Evolutionary conservation across 345 rosid genomes (phyloP).

Genomic region (Murraya paniculata): DNA sequence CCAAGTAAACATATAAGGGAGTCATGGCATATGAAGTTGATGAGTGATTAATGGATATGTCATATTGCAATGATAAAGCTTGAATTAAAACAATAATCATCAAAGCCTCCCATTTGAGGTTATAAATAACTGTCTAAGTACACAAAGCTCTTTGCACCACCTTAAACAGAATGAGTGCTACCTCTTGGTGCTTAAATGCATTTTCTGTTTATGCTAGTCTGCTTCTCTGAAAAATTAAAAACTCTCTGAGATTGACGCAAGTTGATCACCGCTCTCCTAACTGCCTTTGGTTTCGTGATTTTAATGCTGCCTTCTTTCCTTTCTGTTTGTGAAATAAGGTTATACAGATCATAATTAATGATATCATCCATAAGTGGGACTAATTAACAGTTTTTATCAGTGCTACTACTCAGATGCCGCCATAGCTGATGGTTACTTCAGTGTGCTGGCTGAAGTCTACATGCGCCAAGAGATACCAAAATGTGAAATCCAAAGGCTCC

Average conservation of each 20-base stretch:
- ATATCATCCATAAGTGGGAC: background rate
- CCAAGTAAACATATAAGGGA: background rate
- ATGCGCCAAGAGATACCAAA: conserved; percentile 98
- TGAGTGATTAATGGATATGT: conserved; percentile 5
- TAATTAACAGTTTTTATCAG: conserved; percentile 42
- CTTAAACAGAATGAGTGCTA: background rate
- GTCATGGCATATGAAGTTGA: conserved; percentile 4
- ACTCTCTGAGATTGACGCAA: background rate
- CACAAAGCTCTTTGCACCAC: background rate
- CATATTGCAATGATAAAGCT: background rate
- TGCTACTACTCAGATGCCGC: conserved; percentile 95
- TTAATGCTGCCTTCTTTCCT: background rate
- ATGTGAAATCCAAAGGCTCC: conserved; percentile 92
- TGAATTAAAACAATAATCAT: background rate
- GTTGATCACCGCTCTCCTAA: background rate
- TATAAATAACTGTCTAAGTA: background rate
- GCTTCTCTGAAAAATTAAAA: background rate
- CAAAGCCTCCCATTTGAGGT: background rate
- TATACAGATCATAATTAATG: background rate
- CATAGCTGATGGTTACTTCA: conserved; percentile 97
- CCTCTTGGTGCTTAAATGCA: background rate
- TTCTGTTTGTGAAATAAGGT: background rate
- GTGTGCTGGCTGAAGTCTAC: conserved; percentile 97
- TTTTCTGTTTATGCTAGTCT: background rate
- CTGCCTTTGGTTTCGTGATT: background rate